Base-by-base conservation (phyloP, 768 basidiomycete species). In the Suillus cothurnatus region DNA sequence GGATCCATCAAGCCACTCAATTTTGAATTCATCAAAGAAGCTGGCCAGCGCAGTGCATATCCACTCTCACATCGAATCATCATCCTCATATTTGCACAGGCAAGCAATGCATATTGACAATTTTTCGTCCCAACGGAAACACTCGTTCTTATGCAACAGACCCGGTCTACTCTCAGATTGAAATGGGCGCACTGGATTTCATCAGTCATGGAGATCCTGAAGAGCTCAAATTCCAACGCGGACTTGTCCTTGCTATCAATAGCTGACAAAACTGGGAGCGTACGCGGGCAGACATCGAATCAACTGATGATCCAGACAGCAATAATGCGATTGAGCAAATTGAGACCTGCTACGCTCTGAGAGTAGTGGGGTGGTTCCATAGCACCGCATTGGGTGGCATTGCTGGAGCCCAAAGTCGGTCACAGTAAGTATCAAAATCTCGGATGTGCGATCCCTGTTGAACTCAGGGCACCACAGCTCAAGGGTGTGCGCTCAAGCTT, bases 151-250 rank as follows among this genome's bases (percentile, higher is more conserved):
- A 89, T 76, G 80, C 81, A 31, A 86, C 87, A 0, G 79, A 83
- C 31, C 74, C 80, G 17, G 52, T 71, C 2, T 85, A 82, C 66
- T 50, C 77, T 19, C 80, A 80, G 5, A 76, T 90, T 26, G 80
- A 86, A 8, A 82, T 85, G 78, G 87, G 86, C 23, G 89, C 83
- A 1, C 71, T 90, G 38, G 83, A 88, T 23, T 90, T 90, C 69
- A 84, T 90, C 56, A 61, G 72, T 8, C 69, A 74, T 2, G 84
- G 85, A 4, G 82, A 83, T n/a, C 73, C 77, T 2, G 78, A 81
- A 8, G 43, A 72, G 34, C 74, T 77, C 41, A 73, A 73, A 43
- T 78, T 74, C 49, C 79, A 81, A 43, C 77, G 76, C 6, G 71
- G 76, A 5, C 72, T 79, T 6, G 63, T 72, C 5, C 77, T 78